Conservation (phyloP, 2,329 filamentous ascomycete species). For the Didymella keratinophila region DNA sequence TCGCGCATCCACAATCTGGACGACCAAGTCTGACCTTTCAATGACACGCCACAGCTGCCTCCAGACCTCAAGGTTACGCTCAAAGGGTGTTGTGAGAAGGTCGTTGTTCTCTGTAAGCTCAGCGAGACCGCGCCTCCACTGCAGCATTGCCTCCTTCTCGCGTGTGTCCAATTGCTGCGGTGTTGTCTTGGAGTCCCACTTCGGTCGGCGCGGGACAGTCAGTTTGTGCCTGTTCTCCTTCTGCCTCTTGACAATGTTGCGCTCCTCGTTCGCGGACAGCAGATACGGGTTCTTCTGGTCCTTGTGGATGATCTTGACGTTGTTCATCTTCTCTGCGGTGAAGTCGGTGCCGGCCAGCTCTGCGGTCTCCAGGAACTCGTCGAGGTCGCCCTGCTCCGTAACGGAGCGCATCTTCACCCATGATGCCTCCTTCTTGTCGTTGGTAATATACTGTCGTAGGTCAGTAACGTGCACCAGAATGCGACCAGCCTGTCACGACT, state of each 20-base stretch:
- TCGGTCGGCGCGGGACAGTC: slow-evolving; percentile 87
- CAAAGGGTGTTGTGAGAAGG: slow-evolving; percentile 95
- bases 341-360: slow-evolving; percentile 98
- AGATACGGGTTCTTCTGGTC: slow-evolving; percentile 97
- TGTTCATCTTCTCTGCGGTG: slow-evolving; percentile 98
- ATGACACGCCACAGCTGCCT: slow-evolving; percentile 98
- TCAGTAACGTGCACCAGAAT: slow-evolving; percentile 31
- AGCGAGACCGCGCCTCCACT: slow-evolving; percentile 89
- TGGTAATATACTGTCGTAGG: slow-evolving; percentile 78
- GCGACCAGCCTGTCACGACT: slow-evolving; percentile 17
- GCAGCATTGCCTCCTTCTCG: slow-evolving; percentile 81
- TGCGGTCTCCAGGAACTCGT: slow-evolving; percentile 95
- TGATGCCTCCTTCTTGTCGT: slow-evolving; percentile 85
- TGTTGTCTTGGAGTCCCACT: slow-evolving; percentile 88
- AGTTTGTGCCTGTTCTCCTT: slow-evolving; percentile 78
- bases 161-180: slow-evolving; percentile 78
- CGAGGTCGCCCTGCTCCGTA: slow-evolving; percentile 93
- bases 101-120: slow-evolving; percentile 95
- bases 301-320: slow-evolving; percentile 97
- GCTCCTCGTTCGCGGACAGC: slow-evolving; percentile 84
- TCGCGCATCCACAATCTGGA: slow-evolving; percentile 97
- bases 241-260: slow-evolving; percentile 79
- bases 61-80: slow-evolving; percentile 97
- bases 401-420: slow-evolving; percentile 99
- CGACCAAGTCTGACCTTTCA: slow-evolving; percentile 91